phyloP scores from a whole-genome alignment of 108 stramenopile species.

The Ochromonas danica region DNA sequence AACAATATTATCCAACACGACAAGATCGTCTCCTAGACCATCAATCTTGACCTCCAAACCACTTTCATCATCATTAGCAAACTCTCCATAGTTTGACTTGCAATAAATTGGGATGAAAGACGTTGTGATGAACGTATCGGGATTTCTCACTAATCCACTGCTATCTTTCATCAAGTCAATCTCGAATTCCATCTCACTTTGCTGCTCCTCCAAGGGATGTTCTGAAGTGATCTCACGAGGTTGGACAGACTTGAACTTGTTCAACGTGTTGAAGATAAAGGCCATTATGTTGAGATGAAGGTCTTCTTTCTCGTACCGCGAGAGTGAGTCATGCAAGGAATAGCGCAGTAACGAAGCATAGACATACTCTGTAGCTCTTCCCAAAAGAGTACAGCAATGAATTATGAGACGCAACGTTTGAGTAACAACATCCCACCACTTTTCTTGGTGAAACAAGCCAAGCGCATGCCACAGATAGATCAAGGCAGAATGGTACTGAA shows the following conservation, averaged over 20 bases:
- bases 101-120: not conserved
- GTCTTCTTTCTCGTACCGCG: constrained; percentile 11
- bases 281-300: constrained; percentile 2
- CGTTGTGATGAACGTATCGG: not conserved
- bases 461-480: not conserved
- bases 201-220: not conserved
- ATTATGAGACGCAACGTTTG: not conserved
- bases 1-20: not conserved
- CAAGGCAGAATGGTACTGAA: not conserved
- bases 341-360: not conserved
- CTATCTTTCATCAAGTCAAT: not conserved
- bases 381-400: not conserved
- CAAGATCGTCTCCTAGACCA: not conserved
- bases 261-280: not conserved
- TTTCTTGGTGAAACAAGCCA: not conserved
- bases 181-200: not conserved
- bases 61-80: not conserved
- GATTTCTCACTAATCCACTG: not conserved
- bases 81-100: not conserved
- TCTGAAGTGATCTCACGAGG: not conserved
- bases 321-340: not conserved
- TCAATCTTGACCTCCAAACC: not conserved
- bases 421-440: not conserved
- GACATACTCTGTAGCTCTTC: constrained; percentile 19
- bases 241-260: not conserved